Base-by-base conservation (phyloP, 2,329 filamentous ascomycete species). In the Drechslerella stenobrocha region DNA sequence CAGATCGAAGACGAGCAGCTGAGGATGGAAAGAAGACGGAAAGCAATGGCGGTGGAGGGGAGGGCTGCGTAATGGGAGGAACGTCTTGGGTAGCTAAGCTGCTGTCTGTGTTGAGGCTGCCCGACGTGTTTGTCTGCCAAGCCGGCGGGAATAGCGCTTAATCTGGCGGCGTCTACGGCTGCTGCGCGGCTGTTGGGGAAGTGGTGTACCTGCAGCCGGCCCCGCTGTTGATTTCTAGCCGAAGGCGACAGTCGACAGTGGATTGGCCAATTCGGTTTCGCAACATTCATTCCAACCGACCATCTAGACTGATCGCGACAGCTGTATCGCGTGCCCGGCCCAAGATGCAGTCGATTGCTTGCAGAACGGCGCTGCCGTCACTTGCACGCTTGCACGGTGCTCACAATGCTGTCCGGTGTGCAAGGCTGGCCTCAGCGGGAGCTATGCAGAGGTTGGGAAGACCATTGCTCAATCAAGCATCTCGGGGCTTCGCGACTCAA, bases 21-120 rank as follows among this genome's bases (percentile, higher is more conserved):
- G 22, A 7, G 26, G 5, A 37, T 9, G 24, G 23, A n/a, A 26
- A 22, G 52, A 42, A 37, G 32, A 44, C n/a, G 18, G 24, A 46
- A 8, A n/a, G 15, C 9, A 18, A 3, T 18, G 35, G 26, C 6
- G 52, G 4, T 24, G 26, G 34, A 42, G 28, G 44, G 52, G 59
- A 48, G 52, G 46, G 60, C 55, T 66, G 60, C 60, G 60, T 66
- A 66, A 66, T 66, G 60, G 32, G 45, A 42, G 48, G 47, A 40
- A 58, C 34, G 34, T 37, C 8, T 6, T 37, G 22, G 60, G 59
- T 58, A 52, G 52, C 37, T 44, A 8, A 9, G 46, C 22, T 52
- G 53, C 28, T 30, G 52, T 24, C 37, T 65, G 57, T 58, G 60
- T 42, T 42, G 47, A 52, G 35, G 37, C 23, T 15, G 15, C 23